Evolutionary conservation across 805 yeast genomes (phyloP).

Genomic region (Maudiozyma saulgeensis): DNA sequence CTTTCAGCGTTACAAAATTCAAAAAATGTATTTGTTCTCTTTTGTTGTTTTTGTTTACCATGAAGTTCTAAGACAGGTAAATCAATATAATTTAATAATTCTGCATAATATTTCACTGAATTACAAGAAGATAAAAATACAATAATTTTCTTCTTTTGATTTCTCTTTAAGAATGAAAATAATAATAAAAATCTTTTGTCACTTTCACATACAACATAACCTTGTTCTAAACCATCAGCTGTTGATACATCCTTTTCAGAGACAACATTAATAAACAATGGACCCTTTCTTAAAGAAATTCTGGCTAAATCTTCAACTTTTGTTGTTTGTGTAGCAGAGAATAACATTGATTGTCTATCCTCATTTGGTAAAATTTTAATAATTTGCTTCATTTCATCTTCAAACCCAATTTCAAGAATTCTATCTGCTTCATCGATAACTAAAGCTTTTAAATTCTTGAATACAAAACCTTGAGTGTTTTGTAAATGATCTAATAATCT

Average conservation of each 20-base stretch:
- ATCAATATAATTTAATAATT: conserved; percentile 88
- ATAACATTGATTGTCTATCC: conserved; percentile 91
- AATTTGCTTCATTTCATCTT: conserved; percentile 97
- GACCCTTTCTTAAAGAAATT: conserved; percentile 89
- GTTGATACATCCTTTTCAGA: conserved; percentile 77
- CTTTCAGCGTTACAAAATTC: conserved; percentile 96
- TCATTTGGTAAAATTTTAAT: conserved; percentile 86
- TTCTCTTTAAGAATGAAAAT: conserved; percentile 89
- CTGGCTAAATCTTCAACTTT: conserved; percentile 97
- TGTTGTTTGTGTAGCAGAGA: conserved; percentile 98
- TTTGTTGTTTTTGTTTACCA: conserved; percentile 97
- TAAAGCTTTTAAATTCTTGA: conserved; percentile 87
- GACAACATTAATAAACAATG: conserved; percentile 87
- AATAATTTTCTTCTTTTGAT: conserved; percentile 82
- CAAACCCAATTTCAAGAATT: conserved; percentile 94
- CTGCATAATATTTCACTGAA: conserved; percentile 93
- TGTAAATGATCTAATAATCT: conserved; percentile 93
- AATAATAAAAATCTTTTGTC: conserved; percentile 85
- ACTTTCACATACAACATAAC: conserved; percentile 94
- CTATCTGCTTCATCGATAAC: conserved; percentile 98
- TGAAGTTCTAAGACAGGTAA: conserved; percentile 93
- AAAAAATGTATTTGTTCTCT: conserved; percentile 94
- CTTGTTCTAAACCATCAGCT: conserved; percentile 95
- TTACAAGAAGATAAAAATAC: conserved; percentile 95
- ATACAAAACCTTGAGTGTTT: conserved; percentile 87